Evolutionary conservation across 108 stramenopile genomes (phyloP).

Genomic region (Skeletonema tropicum): DNA sequence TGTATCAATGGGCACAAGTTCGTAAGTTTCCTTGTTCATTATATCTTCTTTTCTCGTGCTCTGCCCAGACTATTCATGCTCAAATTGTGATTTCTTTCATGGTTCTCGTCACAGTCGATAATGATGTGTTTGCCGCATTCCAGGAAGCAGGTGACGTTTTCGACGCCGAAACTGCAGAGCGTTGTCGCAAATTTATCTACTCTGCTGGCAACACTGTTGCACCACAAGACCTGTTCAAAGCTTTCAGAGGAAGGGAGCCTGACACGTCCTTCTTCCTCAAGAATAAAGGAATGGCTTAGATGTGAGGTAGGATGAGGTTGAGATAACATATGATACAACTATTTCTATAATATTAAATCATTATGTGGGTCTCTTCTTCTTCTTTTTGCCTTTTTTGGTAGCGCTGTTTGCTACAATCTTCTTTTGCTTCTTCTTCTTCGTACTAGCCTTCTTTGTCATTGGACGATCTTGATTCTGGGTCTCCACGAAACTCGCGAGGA

Average conservation of each 20-base stretch:
- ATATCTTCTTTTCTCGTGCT: no score
- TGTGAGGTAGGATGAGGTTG: no score
- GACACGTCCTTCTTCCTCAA: slow-evolving; percentile 72
- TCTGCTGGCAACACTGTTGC: slow-evolving; percentile 76
- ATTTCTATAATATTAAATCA: no score
- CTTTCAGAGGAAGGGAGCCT: slow-evolving; percentile 76
- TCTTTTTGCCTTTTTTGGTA: no score
- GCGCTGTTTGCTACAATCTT: neutral
- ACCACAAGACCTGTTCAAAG: slow-evolving; percentile 75
- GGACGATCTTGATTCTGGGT: neutral
- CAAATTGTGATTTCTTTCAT: no score
- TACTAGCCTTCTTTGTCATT: neutral
- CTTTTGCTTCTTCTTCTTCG: neutral
- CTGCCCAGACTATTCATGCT: no score
- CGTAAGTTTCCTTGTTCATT: no score
- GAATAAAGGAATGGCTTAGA: slow-evolving; percentile 57
- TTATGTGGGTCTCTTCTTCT: no score
- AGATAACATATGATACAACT: no score
- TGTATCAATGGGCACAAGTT: slow-evolving; percentile 43
- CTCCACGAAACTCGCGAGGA: neutral
- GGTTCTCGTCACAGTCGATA: no score
- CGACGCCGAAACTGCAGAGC: slow-evolving; percentile 57
- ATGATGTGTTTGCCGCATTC: slow-evolving; percentile 81
- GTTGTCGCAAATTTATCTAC: slow-evolving; percentile 70
- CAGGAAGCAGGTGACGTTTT: slow-evolving; percentile 74